Evolutionary conservation across 768 basidiomycete genomes (phyloP), one percentile per base, ranked within the genome.

Genomic region (Phylloporus arenicola): DNA sequence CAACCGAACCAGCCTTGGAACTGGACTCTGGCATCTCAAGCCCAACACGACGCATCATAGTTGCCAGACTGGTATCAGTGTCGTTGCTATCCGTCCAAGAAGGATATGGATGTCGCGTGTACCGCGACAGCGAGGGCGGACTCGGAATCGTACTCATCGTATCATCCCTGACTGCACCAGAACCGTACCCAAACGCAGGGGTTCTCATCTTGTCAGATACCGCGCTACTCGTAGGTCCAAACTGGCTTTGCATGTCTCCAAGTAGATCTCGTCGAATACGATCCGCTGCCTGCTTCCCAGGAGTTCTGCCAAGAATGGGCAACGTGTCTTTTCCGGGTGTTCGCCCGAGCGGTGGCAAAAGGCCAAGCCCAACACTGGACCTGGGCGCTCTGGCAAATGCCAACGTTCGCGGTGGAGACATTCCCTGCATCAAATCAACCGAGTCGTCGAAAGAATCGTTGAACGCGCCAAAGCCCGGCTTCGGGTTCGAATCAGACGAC

Each of bases 111-210:
- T 68, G 68, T 8, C 72, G 71, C n/a, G 66, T 72, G 57, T 88
- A 88, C n/a, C 80, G 73, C 13, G 83, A 80, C 13, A 89, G 70
- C 0, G 86, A 87, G 24, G 86, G 87, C 6, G 84, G 83, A 2
- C 82, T 81, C 1, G 83, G 77, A 47, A 86, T 75, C 13, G 81
- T 81, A 66, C 82, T 85, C 75, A 82, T 75, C 50, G 79, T 87
- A 20, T 83, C 82, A 55, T 82, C 84, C 48, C 53, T 66, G 53
- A 16, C 31, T 13, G 48, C 16, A 6, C 35, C 24, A n/a, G 45
- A n/a, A 9, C 43, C 51, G 48, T 67, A 69, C 27, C 63, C 63
- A 48, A 57, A 65, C 22, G 57, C 64, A 48, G 63, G 67, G 25
- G 63, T 68, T 42, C 60, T 57, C 34, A 63, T 20, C 50, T 54